Conservation (phyloP, 805 yeast genomes). For the Yamadazyma takamatsuzukensis region DNA sequence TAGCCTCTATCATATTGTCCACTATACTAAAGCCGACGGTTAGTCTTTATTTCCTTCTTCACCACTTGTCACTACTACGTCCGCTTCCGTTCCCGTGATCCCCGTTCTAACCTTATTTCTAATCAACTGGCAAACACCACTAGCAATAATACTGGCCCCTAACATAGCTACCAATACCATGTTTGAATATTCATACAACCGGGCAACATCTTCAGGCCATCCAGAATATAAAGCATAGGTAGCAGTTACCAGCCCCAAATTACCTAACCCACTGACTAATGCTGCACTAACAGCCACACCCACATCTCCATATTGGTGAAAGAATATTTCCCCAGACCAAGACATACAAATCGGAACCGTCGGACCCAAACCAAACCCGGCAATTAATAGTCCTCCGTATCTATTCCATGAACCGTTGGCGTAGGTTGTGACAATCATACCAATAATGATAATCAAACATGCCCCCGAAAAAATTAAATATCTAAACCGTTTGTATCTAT, state of each 20-base stretch:
- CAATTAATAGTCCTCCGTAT: slow-evolving; percentile 76
- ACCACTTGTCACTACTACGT: too few species aligned
- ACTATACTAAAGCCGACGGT: too few species aligned
- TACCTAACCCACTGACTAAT: slow-evolving; percentile 80
- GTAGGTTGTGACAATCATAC: slow-evolving; percentile 72
- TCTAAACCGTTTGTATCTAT: slow-evolving; percentile 55
- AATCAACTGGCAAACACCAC: slow-evolving; percentile 29
- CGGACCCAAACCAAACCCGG: slow-evolving; percentile 87
- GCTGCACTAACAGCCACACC: slow-evolving; percentile 85
- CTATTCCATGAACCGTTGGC: slow-evolving; percentile 72
- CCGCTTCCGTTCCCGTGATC: too few species aligned
- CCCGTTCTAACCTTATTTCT: slow-evolving; percentile 27
- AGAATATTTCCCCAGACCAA: slow-evolving; percentile 73
- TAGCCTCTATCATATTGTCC: too few species aligned
- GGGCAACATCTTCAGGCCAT: slow-evolving; percentile 73
- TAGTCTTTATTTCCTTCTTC: too few species aligned
- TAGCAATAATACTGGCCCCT: slow-evolving; percentile 63
- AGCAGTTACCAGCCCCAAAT: slow-evolving; percentile 79
- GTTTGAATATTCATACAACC: slow-evolving; percentile 65
- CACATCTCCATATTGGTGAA: slow-evolving; percentile 69
- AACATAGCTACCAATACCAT: slow-evolving; percentile 80
- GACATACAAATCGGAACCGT: slow-evolving; percentile 89
- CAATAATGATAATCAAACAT: slow-evolving; percentile 65
- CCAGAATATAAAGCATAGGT: slow-evolving; percentile 84
- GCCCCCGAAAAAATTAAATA: slow-evolving; percentile 61